Evolutionary conservation across 257 asterid species (phyloP), one percentile per base, ranked within the genome.

Genomic region (Cinchona pubescens): DNA sequence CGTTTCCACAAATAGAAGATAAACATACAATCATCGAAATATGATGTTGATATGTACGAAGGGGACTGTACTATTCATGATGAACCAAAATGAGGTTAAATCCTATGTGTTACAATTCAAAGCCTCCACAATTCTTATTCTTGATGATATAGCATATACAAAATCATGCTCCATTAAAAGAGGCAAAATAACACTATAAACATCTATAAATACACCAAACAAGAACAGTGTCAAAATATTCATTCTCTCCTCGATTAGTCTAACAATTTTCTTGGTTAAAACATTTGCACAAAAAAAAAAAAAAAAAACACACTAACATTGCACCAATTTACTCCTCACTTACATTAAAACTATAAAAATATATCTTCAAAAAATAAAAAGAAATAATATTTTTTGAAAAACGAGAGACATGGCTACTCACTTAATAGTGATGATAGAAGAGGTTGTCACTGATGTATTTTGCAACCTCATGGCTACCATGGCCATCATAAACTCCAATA

Each of bases 401-500:
- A 74, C 32, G 73, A n/a, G n/a, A n/a, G n/a, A n/a, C n/a, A n/a
- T n/a, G n/a, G n/a, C 35, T 53, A 59, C 94, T 86, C 64, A 93
- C 98, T 89, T 14, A 83, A 83, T 55, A 93, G n/a, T n/a, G 72
- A 79, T 88, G 86, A 38, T 13, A 75, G 77, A 82, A 86, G 80
- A 91, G 87, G 82, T 89, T 84, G 73, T 85, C 88, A 65, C 83
- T 76, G 34, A 88, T 81, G 90, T 76, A 93, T 78, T 67, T 83
- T 38, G 97, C 67, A 37, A 95, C 95, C 62, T 87, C 96, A 43
- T 79, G 79, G 71, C 98, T 93, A 75, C 98, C 98, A 75, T 93
- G 97, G 75, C 98, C 98, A 76, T 93, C 98, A 67, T 90, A 93
- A 63, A 93, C 85, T 60, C 97, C 98, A 55, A 87, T 81, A 71